phyloP scores from a whole-genome alignment of 306 rosid genomes.

The Sicyos baderoa region DNA sequence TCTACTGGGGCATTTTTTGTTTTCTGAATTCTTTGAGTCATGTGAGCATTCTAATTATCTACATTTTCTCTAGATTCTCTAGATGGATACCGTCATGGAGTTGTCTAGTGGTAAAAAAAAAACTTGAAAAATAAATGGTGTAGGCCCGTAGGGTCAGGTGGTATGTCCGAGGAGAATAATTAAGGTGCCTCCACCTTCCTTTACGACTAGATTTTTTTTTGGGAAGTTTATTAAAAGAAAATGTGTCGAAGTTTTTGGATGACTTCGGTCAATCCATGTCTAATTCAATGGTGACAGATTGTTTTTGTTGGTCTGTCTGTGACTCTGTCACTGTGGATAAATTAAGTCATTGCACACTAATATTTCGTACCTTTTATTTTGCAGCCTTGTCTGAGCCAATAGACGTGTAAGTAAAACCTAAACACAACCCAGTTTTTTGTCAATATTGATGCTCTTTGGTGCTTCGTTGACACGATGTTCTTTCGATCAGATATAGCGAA shows the following conservation, averaged over 20 bases:
- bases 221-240: neutral
- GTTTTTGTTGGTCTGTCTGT: neutral
- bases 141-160: too few relatives aligned
- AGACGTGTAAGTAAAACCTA: conserved; percentile 54
- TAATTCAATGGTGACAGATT: neutral
- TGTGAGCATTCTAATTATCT: neutral
- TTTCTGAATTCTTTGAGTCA: neutral
- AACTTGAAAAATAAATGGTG: too few relatives aligned
- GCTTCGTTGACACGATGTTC: neutral
- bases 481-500: conserved; percentile 71
- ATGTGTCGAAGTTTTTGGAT: neutral
- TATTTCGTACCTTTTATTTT: conserved; percentile 7
- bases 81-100: too few relatives aligned
- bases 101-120: too few relatives aligned
- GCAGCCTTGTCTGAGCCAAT: conserved; percentile 81
- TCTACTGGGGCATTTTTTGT: neutral
- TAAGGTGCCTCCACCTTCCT: neutral
- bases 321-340: neutral
- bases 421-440: neutral
- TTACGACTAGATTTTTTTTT: neutral
- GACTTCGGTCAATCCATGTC: neutral
- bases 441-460: neutral
- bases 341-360: conserved; percentile 11
- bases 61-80: neutral
- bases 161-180: too few relatives aligned